Evolutionary conservation across 2,329 filamentous ascomycete species (phyloP), one percentile per base, ranked within the genome.

Genomic region (Zymoseptoria tritici): DNA sequence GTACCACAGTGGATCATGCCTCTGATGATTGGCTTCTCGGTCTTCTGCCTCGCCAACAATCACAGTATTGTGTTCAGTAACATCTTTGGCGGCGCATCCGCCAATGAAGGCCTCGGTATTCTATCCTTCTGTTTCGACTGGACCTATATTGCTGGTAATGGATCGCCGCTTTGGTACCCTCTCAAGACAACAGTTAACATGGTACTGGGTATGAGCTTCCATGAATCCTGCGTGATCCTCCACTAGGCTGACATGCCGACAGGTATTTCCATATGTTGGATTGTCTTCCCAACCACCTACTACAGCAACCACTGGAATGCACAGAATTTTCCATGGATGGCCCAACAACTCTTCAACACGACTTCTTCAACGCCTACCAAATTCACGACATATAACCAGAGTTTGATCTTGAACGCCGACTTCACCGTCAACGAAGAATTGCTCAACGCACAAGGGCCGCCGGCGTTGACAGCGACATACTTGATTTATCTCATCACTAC

Each of bases 1-100:
- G 68, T 82, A 50, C 79, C 80, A 0, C 74, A 79, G 58, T 80
- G 78, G 53, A 75, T 81, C 0, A 77, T 78, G 54, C 75, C 78
- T 1, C 60, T 77, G 3, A 68, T 80, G 5, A 75, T 72, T 9
- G 76, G 75, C 19, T 63, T 78, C 16, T 73, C 68, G 7, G 70
- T 81, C 24, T 78, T 80, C 56, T 81, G 79, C 62, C 72, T 81
- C 4, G 75, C 78, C 0, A 74, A 77, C 11, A 72, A 75, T 42
- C 68, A 76, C 49, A 79, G 68, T 57, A 62, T 75, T 0, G 67
- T 78, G 5, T 78, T 81, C 55, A 80, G 78, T 20, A 78, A 78
- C 49, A 66, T 81, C n/a, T 81, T 81, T 61, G 79, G 79, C 3
- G 80, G 79, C n/a, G 71, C 78, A 2, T 72, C 71, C 49, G 75